Conservation (phyloP, 371 early-diverging fungal genomes). For the Actinomortierella ambigua region DNA sequence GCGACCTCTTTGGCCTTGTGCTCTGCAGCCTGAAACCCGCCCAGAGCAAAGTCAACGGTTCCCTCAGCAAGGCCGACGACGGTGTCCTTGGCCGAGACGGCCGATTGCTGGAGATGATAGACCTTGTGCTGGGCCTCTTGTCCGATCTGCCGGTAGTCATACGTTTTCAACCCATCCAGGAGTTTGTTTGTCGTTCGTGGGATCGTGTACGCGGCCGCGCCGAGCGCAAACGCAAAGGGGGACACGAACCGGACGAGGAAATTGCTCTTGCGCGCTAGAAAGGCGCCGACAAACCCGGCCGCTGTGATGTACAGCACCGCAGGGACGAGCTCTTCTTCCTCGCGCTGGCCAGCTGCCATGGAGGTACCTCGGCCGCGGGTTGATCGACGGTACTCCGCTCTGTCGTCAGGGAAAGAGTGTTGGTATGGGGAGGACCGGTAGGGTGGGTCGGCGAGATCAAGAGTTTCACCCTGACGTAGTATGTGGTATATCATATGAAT, state of each 20-base stretch:
- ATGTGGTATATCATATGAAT: too few species aligned
- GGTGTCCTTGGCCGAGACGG: conserved; percentile 12
- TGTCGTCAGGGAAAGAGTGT: neutral
- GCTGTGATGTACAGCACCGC: conserved; percentile 30
- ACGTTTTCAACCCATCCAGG: conserved; percentile 20
- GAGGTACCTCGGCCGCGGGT: conserved; percentile 17
- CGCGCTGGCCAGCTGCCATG: too few species aligned
- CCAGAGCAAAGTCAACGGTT: conserved; percentile 10
- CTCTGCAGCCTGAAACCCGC: neutral
- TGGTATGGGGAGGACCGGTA: neutral
- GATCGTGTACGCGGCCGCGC: conserved; percentile 33
- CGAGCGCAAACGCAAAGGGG: conserved; percentile 22
- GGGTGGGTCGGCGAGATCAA: conserved; percentile 31
- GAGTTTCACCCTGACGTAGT: neutral
- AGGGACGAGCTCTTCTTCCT: conserved; percentile 33
- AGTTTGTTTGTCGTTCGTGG: conserved; percentile 41
- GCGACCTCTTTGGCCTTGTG: conserved; percentile 14
- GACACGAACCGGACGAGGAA: conserved; percentile 32
- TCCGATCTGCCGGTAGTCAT: conserved; percentile 17
- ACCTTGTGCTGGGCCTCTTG: conserved; percentile 24
- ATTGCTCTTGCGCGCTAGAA: conserved; percentile 39
- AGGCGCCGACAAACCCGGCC: conserved; percentile 26
- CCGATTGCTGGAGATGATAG: conserved; percentile 14
- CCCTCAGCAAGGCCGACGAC: conserved; percentile 11
- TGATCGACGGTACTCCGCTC: neutral